These are phyloP conservation scores for Nitzschia inconspicua DNA, from an alignment of 108 stramenopile species.

Conservation along the genomic window DNA sequence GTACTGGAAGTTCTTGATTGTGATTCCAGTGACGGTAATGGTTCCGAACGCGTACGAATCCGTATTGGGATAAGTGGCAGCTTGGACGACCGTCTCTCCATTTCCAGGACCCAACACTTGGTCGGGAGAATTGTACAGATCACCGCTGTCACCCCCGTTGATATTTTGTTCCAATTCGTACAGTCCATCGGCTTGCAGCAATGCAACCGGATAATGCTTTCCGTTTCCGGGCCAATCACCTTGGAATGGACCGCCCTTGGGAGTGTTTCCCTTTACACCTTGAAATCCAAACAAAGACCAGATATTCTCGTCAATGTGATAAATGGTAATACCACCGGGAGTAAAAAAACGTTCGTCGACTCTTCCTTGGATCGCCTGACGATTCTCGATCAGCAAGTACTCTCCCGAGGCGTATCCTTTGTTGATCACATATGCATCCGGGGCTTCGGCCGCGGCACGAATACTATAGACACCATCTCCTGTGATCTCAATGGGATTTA, in stretches of 20 bases:
- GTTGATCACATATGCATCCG: constrained; percentile 41
- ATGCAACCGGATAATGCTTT: constrained; percentile 67
- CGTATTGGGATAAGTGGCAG: constrained; percentile 31
- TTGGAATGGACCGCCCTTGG: constrained; percentile 42
- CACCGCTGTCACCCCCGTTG: constrained; percentile 30
- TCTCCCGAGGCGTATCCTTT: constrained; percentile 39
- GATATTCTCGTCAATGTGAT: constrained; percentile 55
- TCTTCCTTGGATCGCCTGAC: constrained; percentile 42
- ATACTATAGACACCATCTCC: constrained; percentile 43
- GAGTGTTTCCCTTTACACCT: constrained; percentile 3
- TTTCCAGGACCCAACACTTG: constrained; percentile 22
- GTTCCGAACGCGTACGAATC: constrained; percentile 27
- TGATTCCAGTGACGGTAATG: constrained; percentile 21
- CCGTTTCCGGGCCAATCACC: constrained; percentile 59
- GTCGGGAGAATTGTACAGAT: constrained; percentile 1
- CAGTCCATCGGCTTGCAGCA: constrained; percentile 71
- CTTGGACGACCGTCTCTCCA: not conserved
- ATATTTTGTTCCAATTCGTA: constrained; percentile 61
- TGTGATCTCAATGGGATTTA: constrained; percentile 33
- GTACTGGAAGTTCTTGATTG: constrained; percentile 15
- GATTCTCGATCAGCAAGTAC: constrained; percentile 75
- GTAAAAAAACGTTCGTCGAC: constrained; percentile 39
- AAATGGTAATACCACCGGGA: constrained; percentile 58
- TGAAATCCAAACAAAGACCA: not conserved
- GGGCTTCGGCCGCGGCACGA: constrained; percentile 32